phyloP scores from a whole-genome alignment of 2,329 filamentous ascomycete species.

The Emergomyces pasteurianus region DNA sequence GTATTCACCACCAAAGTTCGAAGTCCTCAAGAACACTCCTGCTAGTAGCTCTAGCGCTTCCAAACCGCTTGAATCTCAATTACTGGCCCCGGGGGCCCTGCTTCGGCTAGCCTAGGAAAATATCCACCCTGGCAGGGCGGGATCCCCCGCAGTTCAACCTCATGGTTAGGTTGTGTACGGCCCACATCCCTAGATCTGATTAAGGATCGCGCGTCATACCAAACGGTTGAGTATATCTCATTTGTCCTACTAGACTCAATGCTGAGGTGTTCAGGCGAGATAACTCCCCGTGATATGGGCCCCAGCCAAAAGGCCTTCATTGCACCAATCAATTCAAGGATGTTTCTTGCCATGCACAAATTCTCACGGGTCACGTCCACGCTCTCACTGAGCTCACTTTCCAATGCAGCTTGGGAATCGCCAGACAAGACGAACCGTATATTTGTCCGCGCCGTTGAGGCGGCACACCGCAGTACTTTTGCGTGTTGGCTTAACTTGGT shows the following conservation, averaged over 20 bases:
- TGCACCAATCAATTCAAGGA: constrained; percentile 2
- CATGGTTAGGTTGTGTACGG: no score
- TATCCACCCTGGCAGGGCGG: no score
- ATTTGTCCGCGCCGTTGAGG: constrained; percentile 6
- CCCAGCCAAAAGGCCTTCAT: neutral
- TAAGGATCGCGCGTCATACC: neutral
- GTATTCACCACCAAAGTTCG: no score
- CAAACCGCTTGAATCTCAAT: no score
- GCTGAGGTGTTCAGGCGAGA: neutral
- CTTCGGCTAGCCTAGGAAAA: neutral
- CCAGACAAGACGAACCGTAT: constrained; percentile 6
- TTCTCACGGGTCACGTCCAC: neutral
- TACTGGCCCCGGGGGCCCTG: no score
- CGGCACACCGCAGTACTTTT: constrained; percentile 9
- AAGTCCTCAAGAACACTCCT: no score
- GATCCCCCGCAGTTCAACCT: no score
- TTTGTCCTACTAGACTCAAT: neutral
- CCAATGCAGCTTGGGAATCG: constrained; percentile 4
- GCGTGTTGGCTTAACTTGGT: constrained; percentile 7
- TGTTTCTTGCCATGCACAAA: constrained; percentile 1
- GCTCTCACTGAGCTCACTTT: neutral
- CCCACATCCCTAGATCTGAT: neutral
- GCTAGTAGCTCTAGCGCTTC: no score
- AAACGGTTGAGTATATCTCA: neutral
- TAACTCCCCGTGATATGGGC: neutral